Base-by-base conservation (phyloP, 1,139 yeast genomes). In the Candida pseudoviswanathii region DNA sequence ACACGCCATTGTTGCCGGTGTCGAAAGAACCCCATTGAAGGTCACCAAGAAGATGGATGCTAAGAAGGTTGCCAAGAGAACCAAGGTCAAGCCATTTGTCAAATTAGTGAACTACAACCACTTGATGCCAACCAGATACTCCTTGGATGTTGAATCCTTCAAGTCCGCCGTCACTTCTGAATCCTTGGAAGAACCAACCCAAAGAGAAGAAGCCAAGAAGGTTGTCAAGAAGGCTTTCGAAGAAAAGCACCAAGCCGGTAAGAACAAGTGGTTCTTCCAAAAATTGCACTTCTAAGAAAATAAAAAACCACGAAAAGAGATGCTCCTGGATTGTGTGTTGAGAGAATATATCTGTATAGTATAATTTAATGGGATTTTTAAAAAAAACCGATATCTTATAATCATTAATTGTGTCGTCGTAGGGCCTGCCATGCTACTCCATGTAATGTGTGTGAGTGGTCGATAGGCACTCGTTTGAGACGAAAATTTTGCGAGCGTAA, bases 31-130 rank as follows among this genome's bases (percentile, higher is more conserved):
- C 81, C 99, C 99, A 79, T 82, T 88, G 78, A 92, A 90, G 88
- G 96, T 94, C 63, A 86, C 96, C 83, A 90, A 90, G 82, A 83
- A 85, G 77, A 88, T 89, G 85, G 94, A 94, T 75, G 91, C 92
- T 67, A 94, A 94, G 91, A 90, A 90, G 84, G 83, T 87, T 68
- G 96, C 96, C 68, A 90, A 90, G 88, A 89, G 96, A 84, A 89
- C 97, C 71, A 89, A 87, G 84, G 92, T 95, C 74, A 95, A 95
- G 94, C 98, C 99, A 71, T 95, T 95, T 80, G 91, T 95, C 82
- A 95, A 94, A 86, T 92, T 89, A 73, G 85, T 95, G 77, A 95
- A 95, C 97, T 95, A 92, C 96, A 92, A 91, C 94, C 99, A 95
- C 81, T 84, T 95, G 78, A 87, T 95, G 96, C 99, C 99, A 83